Base-by-base conservation (phyloP, 1,284 basidiomycete genomes). In the Irpex lacteus region DNA sequence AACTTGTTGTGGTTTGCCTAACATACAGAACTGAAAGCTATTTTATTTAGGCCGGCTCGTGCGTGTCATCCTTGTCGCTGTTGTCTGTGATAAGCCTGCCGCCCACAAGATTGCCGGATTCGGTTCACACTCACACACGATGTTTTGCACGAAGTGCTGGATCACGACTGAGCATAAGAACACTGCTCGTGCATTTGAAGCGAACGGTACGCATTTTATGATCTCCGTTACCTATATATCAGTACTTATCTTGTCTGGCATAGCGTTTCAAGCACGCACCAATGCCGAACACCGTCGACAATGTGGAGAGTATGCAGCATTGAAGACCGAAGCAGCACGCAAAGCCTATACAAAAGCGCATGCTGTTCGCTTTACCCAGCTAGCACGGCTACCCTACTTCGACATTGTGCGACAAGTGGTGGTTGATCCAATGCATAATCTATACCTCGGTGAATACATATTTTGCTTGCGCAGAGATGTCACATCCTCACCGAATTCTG, bases 31-130 rank as follows among this genome's bases (percentile, higher is more conserved):
- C 9, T 49, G 26, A 13, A 11, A 8, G 18, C 9, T n/a, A 9
- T 8, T 21, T 13, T 52, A 19, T 50, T 49, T 44, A 61, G 60
- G 61, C 7, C 69, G 69, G 5, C 71, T 70, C 0, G 70, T 77
- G 1, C 70, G 75, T 1, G 70, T 78, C 2, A 69, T 72, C 0
- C 66, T 79, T 0, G 70, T 76, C 3, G 70, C 69, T 5, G 68
- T 79, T 1, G 66, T 76, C 1, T 79, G 77, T 47, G 74, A 79
- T 58, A 77, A 78, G 54, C 77, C 76, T 0, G 77, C 77, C 0
- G 74, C 73, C 0, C 74, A 77, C 63, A 79, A 79, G 60, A 54
- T 74, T 5, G 76, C 72, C 0, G 77, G 78, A 0, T 78, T 75
- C 65, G 74, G 70, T 0, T 73, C 74, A 0, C 75, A 75, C 59